Evolutionary conservation across 192 early-diverging fungal genomes (phyloP).

Genomic region (Polychytrium aggregatum): DNA sequence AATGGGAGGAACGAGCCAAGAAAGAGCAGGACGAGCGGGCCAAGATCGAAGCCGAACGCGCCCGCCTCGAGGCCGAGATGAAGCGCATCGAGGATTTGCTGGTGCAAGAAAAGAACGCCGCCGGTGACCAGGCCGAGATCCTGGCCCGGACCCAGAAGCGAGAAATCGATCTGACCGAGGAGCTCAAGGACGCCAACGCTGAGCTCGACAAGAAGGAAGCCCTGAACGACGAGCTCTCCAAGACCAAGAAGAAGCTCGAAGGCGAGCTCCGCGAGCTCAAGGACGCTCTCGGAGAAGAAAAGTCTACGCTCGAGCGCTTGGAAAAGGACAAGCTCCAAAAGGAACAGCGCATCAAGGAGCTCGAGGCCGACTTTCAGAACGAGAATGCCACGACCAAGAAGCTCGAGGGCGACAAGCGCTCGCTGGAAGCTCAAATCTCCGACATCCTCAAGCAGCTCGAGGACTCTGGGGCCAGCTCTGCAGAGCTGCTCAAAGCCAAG

Average conservation of each 20-base stretch:
- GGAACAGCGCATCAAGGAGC: constrained; percentile 35
- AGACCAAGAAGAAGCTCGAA: constrained; percentile 28
- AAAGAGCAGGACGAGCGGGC: constrained; percentile 48
- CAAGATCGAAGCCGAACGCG: constrained; percentile 42
- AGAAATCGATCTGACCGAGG: constrained; percentile 33
- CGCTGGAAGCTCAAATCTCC: constrained; percentile 28
- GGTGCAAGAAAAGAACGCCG: constrained; percentile 59
- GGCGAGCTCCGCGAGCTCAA: constrained; percentile 16
- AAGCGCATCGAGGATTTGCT: constrained; percentile 55
- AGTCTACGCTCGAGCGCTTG: constrained; percentile 25
- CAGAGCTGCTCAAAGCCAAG: constrained; percentile 31
- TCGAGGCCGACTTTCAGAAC: constrained; percentile 32
- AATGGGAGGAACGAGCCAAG: constrained; percentile 56
- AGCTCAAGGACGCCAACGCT: constrained; percentile 22
- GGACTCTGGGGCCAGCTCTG: constrained; percentile 23
- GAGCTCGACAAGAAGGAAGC: constrained; percentile 38
- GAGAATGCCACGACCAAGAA: constrained; percentile 21
- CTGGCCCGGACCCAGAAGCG: constrained; percentile 70
- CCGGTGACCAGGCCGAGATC: constrained; percentile 75
- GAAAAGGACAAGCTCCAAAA: constrained; percentile 41
- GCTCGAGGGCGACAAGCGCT: constrained; percentile 31
- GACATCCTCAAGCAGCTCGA: constrained; percentile 32
- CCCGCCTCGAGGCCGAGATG: constrained; percentile 59
- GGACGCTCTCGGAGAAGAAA: constrained; percentile 19
- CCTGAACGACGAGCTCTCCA: constrained; percentile 25